Evolutionary conservation across 257 asterid genomes (phyloP).

Genomic region (Verbascum thapsus): DNA sequence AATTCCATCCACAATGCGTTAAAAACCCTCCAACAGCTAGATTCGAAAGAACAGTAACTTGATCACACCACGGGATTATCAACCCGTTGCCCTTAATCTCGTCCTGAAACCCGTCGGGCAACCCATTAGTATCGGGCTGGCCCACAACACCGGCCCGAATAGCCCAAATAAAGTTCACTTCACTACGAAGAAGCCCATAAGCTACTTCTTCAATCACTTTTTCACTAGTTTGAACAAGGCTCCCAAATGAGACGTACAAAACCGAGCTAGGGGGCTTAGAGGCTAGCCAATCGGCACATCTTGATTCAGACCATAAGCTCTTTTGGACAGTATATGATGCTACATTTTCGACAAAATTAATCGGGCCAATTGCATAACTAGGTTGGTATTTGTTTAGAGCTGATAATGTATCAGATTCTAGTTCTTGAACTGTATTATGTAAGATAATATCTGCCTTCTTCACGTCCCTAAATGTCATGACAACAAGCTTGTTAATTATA

Average conservation of each 20-base stretch:
- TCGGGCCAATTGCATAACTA: conserved; percentile 56
- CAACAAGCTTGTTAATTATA: conserved; percentile 15
- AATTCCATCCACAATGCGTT: conserved; percentile 59
- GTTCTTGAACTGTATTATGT: conserved; percentile 63
- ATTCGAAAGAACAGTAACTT: conserved; percentile 31
- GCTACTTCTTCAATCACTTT: conserved; percentile 47
- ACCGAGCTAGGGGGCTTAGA: conserved; percentile 52
- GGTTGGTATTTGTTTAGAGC: conserved; percentile 36
- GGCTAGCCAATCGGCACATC: conserved; percentile 54
- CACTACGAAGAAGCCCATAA: conserved; percentile 48
- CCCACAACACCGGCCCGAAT: conserved; percentile 45
- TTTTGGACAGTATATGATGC: conserved; percentile 20
- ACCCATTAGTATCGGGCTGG: conserved; percentile 10
- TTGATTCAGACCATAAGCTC: conserved; percentile 44
- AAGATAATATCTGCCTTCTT: conserved; percentile 55
- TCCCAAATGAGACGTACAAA: conserved; percentile 62
- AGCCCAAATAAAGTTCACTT: conserved; percentile 63
- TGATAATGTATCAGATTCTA: conserved; percentile 46
- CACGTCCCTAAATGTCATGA: conserved; percentile 37
- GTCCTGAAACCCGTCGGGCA: conserved; percentile 31
- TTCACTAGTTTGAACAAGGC: conserved; percentile 36
- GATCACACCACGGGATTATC: conserved; percentile 51
- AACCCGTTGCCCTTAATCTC: conserved; percentile 35
- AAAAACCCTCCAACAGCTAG: conserved; percentile 47
- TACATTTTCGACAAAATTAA: conserved; percentile 33